A percentile compares a stretch with the other conserved stretches of the same genome.
Evolutionary conservation across 768 basidiomycete genomes (phyloP).

Genomic region (Suillus weaverae): DNA sequence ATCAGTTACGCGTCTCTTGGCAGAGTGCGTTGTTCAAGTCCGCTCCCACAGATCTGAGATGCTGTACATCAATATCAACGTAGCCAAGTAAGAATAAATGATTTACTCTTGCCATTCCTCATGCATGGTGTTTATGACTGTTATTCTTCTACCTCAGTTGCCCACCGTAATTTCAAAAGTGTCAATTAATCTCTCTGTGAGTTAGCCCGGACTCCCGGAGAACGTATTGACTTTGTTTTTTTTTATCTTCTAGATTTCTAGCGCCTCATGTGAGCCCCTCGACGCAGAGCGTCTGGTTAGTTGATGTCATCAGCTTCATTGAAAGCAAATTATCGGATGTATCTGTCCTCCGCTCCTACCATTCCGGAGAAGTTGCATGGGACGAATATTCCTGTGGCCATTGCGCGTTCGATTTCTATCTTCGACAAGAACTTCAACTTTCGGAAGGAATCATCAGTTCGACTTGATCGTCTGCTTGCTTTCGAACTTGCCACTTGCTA

Average conservation of each 20-base stretch:
- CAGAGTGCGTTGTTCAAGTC: not conserved
- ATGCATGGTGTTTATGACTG: not conserved
- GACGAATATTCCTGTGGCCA: not conserved
- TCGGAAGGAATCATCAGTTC: not conserved
- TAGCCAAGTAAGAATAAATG: not conserved
- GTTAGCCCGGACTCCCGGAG: not conserved
- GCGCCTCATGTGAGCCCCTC: not conserved
- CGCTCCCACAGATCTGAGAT: not conserved
- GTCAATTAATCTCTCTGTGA: not conserved
- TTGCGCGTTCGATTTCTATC: too few relatives aligned
- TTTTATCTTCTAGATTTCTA: not conserved
- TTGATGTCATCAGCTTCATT: too few relatives aligned
- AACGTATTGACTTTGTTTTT: not conserved
- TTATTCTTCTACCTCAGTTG: not conserved
- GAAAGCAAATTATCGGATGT: not conserved
- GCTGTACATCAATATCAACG: not conserved
- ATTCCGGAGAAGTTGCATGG: not conserved
- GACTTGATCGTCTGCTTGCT: not conserved
- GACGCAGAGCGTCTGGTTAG: not conserved
- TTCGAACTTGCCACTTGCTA: not conserved
- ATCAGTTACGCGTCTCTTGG: not conserved
- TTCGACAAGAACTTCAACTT: not conserved
- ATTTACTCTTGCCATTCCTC: too few relatives aligned
- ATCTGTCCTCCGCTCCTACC: not conserved
- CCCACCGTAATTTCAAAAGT: not conserved